Percentiles rank a stretch among this genome's conserved stretches.
These are phyloP conservation scores for Agaricus blazei DNA, from an alignment of 768 basidiomycete genomes.

Conservation along the genomic window DNA sequence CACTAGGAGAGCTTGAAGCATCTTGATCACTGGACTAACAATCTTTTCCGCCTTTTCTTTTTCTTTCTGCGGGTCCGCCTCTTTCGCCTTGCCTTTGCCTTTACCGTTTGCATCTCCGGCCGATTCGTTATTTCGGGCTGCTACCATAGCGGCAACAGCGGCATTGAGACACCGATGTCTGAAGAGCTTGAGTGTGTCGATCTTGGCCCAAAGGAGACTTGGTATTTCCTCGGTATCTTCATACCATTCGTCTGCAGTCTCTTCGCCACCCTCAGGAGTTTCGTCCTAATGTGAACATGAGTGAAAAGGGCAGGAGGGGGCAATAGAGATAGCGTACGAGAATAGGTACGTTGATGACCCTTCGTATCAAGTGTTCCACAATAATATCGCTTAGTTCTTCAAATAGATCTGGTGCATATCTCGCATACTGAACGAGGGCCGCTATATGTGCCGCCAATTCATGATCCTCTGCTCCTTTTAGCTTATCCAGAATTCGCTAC, in stretches of 20 bases:
- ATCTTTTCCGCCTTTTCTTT: slow-evolving; percentile 56
- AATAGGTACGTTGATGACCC: slow-evolving; percentile 58
- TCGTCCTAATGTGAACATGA: slow-evolving; percentile 34
- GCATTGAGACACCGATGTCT: slow-evolving; percentile 63
- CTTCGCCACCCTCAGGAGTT: slow-evolving; percentile 44
- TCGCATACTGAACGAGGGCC: slow-evolving; percentile 71
- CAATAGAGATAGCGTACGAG: slow-evolving; percentile 30
- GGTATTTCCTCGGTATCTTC: slow-evolving; percentile 55
- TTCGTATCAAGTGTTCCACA: slow-evolving; percentile 65
- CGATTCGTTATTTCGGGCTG: neutral
- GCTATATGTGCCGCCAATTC: slow-evolving; percentile 60
- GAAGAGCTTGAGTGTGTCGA: slow-evolving; percentile 75
- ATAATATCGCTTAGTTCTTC: slow-evolving; percentile 76
- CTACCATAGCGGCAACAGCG: neutral
- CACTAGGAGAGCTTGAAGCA: slow-evolving; percentile 69
- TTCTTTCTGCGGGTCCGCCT: neutral
- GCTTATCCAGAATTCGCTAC: slow-evolving; percentile 54
- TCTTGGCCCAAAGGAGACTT: slow-evolving; percentile 57
- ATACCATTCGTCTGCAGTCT: slow-evolving; percentile 62
- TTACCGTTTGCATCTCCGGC: neutral
- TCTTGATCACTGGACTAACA: slow-evolving; percentile 69
- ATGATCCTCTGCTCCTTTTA: slow-evolving; percentile 42
- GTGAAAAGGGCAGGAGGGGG: neutral
- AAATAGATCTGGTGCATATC: slow-evolving; percentile 64
- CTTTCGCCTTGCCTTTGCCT: neutral